Percentiles rank a stretch among this genome's conserved stretches.
phyloP scores from a whole-genome alignment of 495 filamentous ascomycete species.

The Podospora anserina region DNA sequence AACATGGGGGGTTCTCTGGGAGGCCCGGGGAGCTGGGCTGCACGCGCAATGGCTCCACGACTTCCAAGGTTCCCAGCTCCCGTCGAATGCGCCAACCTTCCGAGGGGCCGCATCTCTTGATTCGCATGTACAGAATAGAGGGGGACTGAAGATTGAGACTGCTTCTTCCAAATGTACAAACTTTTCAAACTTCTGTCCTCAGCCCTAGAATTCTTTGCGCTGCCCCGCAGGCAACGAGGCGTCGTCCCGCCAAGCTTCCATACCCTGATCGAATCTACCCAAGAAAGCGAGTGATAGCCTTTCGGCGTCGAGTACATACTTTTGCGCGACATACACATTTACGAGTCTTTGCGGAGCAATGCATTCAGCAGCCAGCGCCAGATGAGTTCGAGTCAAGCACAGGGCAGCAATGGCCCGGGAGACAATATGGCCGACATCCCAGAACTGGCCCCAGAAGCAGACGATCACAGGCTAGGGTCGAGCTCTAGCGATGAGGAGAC shows the following conservation, averaged over 20 bases:
- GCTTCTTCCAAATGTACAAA: neutral
- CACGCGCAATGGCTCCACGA: conserved; percentile 19
- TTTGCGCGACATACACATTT: conserved; percentile 4
- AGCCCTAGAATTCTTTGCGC: neutral
- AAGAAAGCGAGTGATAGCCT: conserved; percentile 3
- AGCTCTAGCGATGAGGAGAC: conserved; percentile 47
- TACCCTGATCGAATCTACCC: neutral
- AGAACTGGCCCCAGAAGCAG: conserved; percentile 33
- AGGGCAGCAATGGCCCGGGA: conserved; percentile 45
- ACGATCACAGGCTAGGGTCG: conserved; percentile 22
- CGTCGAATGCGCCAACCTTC: neutral
- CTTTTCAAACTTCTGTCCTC: neutral
- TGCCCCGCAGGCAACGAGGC: neutral
- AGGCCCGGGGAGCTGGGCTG: conserved; percentile 20
- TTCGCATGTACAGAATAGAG: neutral
- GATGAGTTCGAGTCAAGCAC: conserved; percentile 51
- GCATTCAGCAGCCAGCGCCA: conserved; percentile 32
- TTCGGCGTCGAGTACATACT: neutral
- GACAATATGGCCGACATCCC: conserved; percentile 42
- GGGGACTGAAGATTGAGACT: neutral
- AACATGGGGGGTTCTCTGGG: conserved; percentile 6
- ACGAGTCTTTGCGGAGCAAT: conserved; percentile 29
- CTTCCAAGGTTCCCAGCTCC: conserved; percentile 1
- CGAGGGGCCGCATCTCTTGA: neutral
- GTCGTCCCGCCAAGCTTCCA: neutral